These are phyloP conservation scores for Gyrodon lividus DNA, from an alignment of 768 basidiomycete genomes.

Conservation along the genomic window DNA sequence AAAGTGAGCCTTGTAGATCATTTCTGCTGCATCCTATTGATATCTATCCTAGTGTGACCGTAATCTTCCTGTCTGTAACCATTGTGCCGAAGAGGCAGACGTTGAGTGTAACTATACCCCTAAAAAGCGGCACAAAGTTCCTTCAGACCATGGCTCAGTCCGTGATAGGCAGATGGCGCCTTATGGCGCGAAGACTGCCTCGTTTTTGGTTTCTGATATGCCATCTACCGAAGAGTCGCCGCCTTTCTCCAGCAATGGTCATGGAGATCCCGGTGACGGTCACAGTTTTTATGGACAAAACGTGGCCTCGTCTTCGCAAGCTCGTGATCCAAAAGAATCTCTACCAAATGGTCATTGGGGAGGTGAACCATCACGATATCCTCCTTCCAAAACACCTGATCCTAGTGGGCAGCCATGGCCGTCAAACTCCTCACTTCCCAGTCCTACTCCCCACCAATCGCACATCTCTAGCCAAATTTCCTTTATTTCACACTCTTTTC, in stretches of 20 bases:
- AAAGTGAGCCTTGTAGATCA: slow-evolving; percentile 45
- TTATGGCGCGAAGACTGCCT: slow-evolving; percentile 47
- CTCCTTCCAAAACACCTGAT: slow-evolving; percentile 24
- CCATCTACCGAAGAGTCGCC: slow-evolving; percentile 32
- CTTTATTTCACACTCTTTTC: slow-evolving; percentile 45
- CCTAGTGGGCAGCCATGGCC: slow-evolving; percentile 18
- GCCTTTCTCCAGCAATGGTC: slow-evolving; percentile 14
- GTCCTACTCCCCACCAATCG: slow-evolving; percentile 23
- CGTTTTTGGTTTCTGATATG: slow-evolving; percentile 45
- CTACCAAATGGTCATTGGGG: slow-evolving; percentile 19
- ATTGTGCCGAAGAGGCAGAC: slow-evolving; percentile 52
- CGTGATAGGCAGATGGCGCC: slow-evolving; percentile 38
- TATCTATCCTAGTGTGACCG: slow-evolving; percentile 56
- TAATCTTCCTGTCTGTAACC: slow-evolving; percentile 68
- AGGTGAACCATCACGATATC: slow-evolving; percentile 15
- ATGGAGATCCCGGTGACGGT: slow-evolving; percentile 28
- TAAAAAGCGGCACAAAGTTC: slow-evolving; percentile 62
- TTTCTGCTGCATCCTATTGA: background rate
- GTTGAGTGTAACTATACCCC: slow-evolving; percentile 72
- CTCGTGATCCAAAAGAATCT: slow-evolving; percentile 24
- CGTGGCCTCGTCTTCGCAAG: slow-evolving; percentile 37
- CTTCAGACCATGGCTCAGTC: slow-evolving; percentile 39
- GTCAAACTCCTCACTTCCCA: slow-evolving; percentile 21
- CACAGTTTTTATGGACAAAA: slow-evolving; percentile 51
- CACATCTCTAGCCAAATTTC: slow-evolving; percentile 32